A percentile compares a stretch with the other conserved stretches of the same genome.
Evolutionary conservation across 2,329 filamentous ascomycete species (phyloP).

Genomic region (Fusarium drepaniforme): DNA sequence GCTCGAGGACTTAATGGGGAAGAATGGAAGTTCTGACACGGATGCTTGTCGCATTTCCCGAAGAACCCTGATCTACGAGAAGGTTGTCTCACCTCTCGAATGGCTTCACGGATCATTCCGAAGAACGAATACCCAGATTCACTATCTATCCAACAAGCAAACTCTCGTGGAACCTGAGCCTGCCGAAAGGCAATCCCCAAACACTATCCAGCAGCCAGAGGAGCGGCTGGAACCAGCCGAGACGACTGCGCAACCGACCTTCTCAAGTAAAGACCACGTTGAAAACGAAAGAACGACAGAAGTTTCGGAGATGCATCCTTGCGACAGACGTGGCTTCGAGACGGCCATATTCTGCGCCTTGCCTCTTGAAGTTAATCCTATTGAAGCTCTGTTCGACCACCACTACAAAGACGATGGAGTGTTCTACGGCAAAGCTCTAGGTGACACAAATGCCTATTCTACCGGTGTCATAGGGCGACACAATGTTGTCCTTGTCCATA

Average conservation of each 20-base stretch:
- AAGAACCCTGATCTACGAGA: background rate
- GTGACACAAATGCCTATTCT: slow-evolving; percentile 2
- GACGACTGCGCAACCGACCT: no score
- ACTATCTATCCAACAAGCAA: background rate
- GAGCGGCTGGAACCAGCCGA: no score
- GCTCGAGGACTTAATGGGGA: background rate
- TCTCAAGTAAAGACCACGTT: no score
- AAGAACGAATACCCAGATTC: background rate
- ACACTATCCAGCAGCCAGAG: no score
- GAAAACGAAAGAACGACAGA: no score
- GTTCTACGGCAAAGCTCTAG: background rate
- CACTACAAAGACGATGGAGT: background rate
- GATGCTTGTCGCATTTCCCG: no score
- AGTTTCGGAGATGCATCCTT: background rate
- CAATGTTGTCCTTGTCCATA: background rate
- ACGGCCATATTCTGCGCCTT: slow-evolving; percentile 18
- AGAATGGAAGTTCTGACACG: accelerated
- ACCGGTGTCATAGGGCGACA: accelerated
- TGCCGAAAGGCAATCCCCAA: no score
- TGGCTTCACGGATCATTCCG: background rate
- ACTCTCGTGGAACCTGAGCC: background rate
- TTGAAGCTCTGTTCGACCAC: background rate
- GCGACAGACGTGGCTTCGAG: background rate
- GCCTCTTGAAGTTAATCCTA: background rate
- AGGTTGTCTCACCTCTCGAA: background rate